Percentiles rank a stretch among this genome's conserved stretches.
Evolutionary conservation across 805 yeast species (phyloP).

Genomic region (Lachancea meyersii): DNA sequence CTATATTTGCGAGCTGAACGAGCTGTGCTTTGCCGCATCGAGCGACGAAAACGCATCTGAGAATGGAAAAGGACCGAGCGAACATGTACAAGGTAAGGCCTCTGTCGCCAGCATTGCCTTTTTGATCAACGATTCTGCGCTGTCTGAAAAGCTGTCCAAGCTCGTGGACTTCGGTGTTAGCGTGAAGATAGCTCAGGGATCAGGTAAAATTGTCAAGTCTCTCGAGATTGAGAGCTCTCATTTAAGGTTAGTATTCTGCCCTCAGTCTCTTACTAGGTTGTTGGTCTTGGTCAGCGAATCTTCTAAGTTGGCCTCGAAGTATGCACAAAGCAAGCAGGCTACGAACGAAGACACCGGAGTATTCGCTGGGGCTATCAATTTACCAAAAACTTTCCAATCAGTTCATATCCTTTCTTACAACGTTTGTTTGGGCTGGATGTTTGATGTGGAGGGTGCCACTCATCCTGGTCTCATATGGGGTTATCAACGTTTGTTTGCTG

Average conservation of each 20-base stretch:
- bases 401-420: constrained; percentile 56
- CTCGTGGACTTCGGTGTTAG: constrained; percentile 43
- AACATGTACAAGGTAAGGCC: constrained; percentile 17
- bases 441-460: constrained; percentile 37
- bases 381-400: constrained; percentile 34
- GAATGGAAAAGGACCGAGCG: too few species aligned
- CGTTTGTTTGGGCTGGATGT: constrained; percentile 74
- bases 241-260: constrained; percentile 53
- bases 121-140: constrained; percentile 24
- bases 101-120: constrained; percentile 28
- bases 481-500: constrained; percentile 64
- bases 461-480: constrained; percentile 77
- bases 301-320: neutral
- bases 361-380: neutral
- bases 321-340: neutral
- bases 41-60: constrained; percentile 6
- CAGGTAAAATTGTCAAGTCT: constrained; percentile 33
- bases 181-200: constrained; percentile 37
- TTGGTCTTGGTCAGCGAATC: constrained; percentile 34
- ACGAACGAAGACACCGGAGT: neutral
- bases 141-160: constrained; percentile 37
- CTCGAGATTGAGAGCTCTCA: constrained; percentile 54
- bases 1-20: constrained; percentile 27
- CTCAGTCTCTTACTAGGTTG: constrained; percentile 40
- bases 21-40: constrained; percentile 16